Percentiles rank a stretch among this genome's conserved stretches.
These are phyloP conservation scores for Colletotrichum euphorbiae DNA, from an alignment of 2,329 filamentous ascomycete species.

Conservation along the genomic window DNA sequence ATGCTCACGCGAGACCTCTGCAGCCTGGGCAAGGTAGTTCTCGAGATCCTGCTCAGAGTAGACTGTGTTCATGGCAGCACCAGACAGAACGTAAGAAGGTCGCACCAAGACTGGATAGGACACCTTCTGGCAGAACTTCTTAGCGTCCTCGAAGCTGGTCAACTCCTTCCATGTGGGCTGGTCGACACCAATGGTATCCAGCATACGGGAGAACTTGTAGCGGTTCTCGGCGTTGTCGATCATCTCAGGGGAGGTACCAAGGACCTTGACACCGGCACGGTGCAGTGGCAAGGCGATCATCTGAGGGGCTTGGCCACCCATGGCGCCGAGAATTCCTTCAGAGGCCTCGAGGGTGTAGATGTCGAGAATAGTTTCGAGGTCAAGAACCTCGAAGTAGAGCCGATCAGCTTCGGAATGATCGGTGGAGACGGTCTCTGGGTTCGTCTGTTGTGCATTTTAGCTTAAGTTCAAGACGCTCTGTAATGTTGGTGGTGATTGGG, in stretches of 20 bases:
- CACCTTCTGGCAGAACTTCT: slow-evolving; percentile 86
- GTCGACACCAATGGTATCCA: slow-evolving; percentile 93
- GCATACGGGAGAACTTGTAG: slow-evolving; percentile 98
- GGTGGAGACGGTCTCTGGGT: slow-evolving; percentile 89
- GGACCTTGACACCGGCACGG: slow-evolving; percentile 88
- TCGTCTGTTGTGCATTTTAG: slow-evolving; percentile 60
- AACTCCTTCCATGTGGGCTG: slow-evolving; percentile 98
- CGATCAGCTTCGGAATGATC: slow-evolving; percentile 90
- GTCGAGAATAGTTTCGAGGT: slow-evolving; percentile 88
- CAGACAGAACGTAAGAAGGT: slow-evolving; percentile 95
- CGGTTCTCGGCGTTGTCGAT: slow-evolving; percentile 97
- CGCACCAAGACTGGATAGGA: slow-evolving; percentile 94
- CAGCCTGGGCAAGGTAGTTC: slow-evolving; percentile 88
- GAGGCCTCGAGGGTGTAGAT: slow-evolving; percentile 91
- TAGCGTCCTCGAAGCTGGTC: slow-evolving; percentile 92
- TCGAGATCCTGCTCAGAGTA: slow-evolving; percentile 95
- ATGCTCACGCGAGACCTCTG: slow-evolving; percentile 92
- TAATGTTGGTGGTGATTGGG: not conserved
- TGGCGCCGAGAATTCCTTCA: slow-evolving; percentile 88
- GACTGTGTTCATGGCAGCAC: slow-evolving; percentile 99
- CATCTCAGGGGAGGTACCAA: slow-evolving; percentile 98
- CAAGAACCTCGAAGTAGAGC: slow-evolving; percentile 97
- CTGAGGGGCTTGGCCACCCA: slow-evolving; percentile 98
- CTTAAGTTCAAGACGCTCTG: not conserved
- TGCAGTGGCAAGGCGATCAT: slow-evolving; percentile 94